phyloP scores from a whole-genome alignment of 2,329 filamentous ascomycete species.

The Pseudogymnoascus sp. region DNA sequence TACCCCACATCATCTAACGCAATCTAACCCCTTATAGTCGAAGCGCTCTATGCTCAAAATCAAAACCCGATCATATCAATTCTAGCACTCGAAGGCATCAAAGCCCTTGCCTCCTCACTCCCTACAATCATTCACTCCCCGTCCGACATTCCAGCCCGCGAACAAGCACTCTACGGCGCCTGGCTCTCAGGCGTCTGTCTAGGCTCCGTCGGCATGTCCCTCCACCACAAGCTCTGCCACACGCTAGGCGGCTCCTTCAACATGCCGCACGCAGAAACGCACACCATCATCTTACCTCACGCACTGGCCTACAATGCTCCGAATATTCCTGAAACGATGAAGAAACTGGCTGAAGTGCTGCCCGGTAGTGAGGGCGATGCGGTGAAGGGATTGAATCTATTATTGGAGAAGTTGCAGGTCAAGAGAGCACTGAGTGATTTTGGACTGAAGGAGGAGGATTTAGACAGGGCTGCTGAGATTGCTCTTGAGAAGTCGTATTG shows the following conservation, averaged over 20 bases:
- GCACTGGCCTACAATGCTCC: conserved; percentile 57
- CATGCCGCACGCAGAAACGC: conserved; percentile 58
- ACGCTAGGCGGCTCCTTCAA: conserved; percentile 56
- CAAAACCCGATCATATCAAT: conserved; percentile 54
- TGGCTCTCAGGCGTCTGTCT: conserved; percentile 58
- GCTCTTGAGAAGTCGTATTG: conserved; percentile 51
- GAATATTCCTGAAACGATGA: conserved; percentile 44
- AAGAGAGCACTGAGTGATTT: conserved; percentile 45
- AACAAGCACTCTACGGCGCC: conserved; percentile 52
- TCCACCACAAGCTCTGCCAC: conserved; percentile 64
- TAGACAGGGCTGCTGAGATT: conserved; percentile 52
- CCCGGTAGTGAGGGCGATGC: conserved; percentile 53
- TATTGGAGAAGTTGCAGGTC: conserved; percentile 46
- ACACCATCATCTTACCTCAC: conserved; percentile 56
- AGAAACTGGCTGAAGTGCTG: conserved; percentile 44
- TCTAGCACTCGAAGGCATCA: conserved; percentile 51
- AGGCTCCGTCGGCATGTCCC: conserved; percentile 52
- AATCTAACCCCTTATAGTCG: conserved; percentile 34
- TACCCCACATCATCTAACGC: too few relatives aligned
- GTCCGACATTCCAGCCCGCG: conserved; percentile 39
- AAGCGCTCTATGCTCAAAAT: conserved; percentile 56
- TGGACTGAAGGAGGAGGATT: conserved; percentile 53
- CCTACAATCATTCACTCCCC: conserved; percentile 44
- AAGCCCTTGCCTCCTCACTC: conserved; percentile 45
- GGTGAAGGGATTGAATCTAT: conserved; percentile 47